These are phyloP conservation scores for Fusarium odoratissimum DNA, from an alignment of 2,329 filamentous ascomycete species.

Conservation along the genomic window DNA sequence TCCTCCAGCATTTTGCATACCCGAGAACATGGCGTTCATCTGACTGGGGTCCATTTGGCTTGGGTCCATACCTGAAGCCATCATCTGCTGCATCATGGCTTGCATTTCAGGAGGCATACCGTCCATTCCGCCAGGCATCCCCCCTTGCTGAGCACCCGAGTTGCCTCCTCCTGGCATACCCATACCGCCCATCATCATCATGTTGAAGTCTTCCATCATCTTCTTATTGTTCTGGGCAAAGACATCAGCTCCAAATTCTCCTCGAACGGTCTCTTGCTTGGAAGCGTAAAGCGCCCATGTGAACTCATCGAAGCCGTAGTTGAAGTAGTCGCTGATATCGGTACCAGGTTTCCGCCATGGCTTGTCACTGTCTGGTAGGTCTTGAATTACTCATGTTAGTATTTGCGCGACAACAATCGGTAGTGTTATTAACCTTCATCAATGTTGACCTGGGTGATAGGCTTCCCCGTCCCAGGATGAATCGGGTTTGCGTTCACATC, in stretches of 20 bases:
- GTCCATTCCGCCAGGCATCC: constrained; percentile 67
- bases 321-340: constrained; percentile 97
- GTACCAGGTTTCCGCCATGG: constrained; percentile 96
- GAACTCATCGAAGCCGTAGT: constrained; percentile 98
- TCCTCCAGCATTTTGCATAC: constrained; percentile 63
- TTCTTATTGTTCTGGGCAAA: constrained; percentile 78
- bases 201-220: constrained; percentile 77
- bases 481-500: constrained; percentile 86
- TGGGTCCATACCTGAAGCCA: constrained; percentile 72
- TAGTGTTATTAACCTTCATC: constrained; percentile 65
- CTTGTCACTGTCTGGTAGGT: constrained; percentile 84
- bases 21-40: constrained; percentile 69
- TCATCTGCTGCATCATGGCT: constrained; percentile 77
- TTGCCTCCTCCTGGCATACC: constrained; percentile 54
- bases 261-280: constrained; percentile 83
- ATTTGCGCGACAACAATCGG: background rate
- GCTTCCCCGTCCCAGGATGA: constrained; percentile 83
- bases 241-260: constrained; percentile 77
- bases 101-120: constrained; percentile 75
- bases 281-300: constrained; percentile 95
- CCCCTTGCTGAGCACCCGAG: constrained; percentile 48
- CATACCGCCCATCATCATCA: constrained; percentile 73
- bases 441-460: constrained; percentile 80
- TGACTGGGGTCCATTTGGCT: constrained; percentile 72
- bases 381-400: constrained; percentile 48